These are phyloP conservation scores for Oryza glaberrima DNA, from an alignment of 176 grass and related monocot genomes.

Conservation along the genomic window DNA sequence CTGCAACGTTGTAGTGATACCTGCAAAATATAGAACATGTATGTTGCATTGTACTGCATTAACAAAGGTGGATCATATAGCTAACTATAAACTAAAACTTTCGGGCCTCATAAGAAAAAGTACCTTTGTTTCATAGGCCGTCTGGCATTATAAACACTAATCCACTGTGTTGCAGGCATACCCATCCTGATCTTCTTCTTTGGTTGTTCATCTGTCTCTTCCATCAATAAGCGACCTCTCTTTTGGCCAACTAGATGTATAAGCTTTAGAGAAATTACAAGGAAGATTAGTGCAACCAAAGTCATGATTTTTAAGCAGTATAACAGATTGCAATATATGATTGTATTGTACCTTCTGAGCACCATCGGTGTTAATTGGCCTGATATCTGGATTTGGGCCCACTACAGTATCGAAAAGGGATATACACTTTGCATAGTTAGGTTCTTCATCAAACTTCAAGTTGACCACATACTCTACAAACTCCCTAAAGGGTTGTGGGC, in stretches of 20 bases:
- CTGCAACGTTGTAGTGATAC: slow-evolving; percentile 98
- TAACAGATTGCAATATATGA: slow-evolving; percentile 17
- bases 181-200: slow-evolving; percentile 98
- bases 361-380: slow-evolving; percentile 97
- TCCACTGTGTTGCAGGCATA: slow-evolving; percentile 97
- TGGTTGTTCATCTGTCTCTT: slow-evolving; percentile 91
- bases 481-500: slow-evolving; percentile 79
- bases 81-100: slow-evolving; percentile 4
- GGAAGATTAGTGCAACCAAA: slow-evolving; percentile 56
- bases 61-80: neutral
- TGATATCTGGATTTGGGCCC: slow-evolving; percentile 91
- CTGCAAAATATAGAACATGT: slow-evolving; percentile 50
- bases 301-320: slow-evolving; percentile 31
- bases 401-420: slow-evolving; percentile 94
- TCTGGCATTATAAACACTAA: slow-evolving; percentile 95
- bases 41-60: slow-evolving; percentile 17
- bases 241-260: slow-evolving; percentile 96
- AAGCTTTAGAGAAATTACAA: slow-evolving; percentile 73
- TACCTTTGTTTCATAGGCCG: slow-evolving; percentile 97
- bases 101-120: slow-evolving; percentile 13
- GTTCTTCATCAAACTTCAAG: slow-evolving; percentile 99
- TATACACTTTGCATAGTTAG: slow-evolving; percentile 94
- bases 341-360: slow-evolving; percentile 85
- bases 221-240: slow-evolving; percentile 79
- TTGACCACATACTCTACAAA: slow-evolving; percentile 99